These are phyloP conservation scores for Clavaria fumosa DNA, from an alignment of 768 basidiomycete genomes.

Conservation along the genomic window DNA sequence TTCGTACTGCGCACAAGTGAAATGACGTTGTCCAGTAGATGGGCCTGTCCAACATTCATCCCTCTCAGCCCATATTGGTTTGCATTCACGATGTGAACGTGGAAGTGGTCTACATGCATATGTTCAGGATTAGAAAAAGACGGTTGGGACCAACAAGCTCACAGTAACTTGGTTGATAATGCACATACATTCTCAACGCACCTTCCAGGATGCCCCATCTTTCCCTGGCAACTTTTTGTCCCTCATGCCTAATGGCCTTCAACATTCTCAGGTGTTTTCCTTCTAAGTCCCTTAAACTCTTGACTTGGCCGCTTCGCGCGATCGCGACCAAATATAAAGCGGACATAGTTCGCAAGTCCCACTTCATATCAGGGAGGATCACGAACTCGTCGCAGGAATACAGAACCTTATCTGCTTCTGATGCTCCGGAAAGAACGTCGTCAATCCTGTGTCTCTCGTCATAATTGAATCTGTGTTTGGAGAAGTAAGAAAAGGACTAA, in stretches of 20 bases:
- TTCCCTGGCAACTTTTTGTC: constrained; percentile 33
- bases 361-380: constrained; percentile 93
- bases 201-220: constrained; percentile 53
- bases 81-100: constrained; percentile 81
- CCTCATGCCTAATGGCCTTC: constrained; percentile 42
- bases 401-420: constrained; percentile 62
- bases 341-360: constrained; percentile 66
- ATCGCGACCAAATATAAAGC: constrained; percentile 82
- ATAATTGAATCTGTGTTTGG: neutral
- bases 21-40: constrained; percentile 86
- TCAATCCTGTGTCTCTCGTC: constrained; percentile 44
- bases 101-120: constrained; percentile 68
- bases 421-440: constrained; percentile 62
- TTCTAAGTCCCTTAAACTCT: constrained; percentile 51
- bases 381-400: constrained; percentile 50
- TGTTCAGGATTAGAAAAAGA: neutral
- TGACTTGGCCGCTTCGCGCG: constrained; percentile 41
- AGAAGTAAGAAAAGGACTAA: constrained; percentile 16
- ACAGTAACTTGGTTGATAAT: constrained; percentile 98
- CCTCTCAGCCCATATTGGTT: constrained; percentile 51
- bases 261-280: constrained; percentile 52
- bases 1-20: constrained; percentile 66
- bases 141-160: constrained; percentile 18
- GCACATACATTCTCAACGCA: constrained; percentile 65
- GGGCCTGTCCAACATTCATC: constrained; percentile 80